Conservation (phyloP, 805 yeast genomes). For the Zygoascus biomembranicola region DNA sequence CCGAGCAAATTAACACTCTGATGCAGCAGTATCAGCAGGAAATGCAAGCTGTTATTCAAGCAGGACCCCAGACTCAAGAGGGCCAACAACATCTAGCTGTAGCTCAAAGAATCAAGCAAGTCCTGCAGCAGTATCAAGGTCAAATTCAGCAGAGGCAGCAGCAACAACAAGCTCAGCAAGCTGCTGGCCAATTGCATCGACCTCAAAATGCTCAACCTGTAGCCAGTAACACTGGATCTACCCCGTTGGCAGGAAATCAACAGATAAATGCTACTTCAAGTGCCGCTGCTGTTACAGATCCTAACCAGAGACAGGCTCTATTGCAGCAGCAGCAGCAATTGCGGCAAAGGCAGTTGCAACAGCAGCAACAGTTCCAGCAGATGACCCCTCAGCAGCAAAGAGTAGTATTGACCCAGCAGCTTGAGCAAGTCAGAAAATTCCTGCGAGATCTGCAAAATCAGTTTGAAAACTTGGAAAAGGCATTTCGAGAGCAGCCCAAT, state of each 20-base stretch:
- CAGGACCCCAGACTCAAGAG: conserved; percentile 25
- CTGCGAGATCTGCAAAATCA: conserved; percentile 15
- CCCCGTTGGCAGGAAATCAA: conserved; percentile 10
- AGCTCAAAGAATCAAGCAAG: conserved; percentile 23
- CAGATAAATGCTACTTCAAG: neutral
- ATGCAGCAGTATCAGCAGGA: conserved; percentile 25
- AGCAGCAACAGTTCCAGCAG: conserved; percentile 12
- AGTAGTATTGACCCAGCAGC: conserved; percentile 7
- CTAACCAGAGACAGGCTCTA: conserved; percentile 6
- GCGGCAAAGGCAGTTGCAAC: conserved; percentile 9
- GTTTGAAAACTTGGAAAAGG: conserved; percentile 11
- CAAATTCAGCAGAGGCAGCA: conserved; percentile 13
- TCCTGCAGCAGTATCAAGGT: conserved; percentile 18
- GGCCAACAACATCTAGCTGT: conserved; percentile 25
- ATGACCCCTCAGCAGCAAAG: conserved; percentile 4
- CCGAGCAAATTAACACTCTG: conserved; percentile 22
- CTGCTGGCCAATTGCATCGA: conserved; percentile 8
- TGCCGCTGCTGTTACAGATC: neutral
- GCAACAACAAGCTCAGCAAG: conserved; percentile 14
- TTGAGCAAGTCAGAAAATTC: conserved; percentile 13
- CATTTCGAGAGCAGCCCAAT: conserved; percentile 14
- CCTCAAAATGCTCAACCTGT: conserved; percentile 1
- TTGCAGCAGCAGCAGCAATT: conserved; percentile 13
- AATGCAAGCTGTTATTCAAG: conserved; percentile 17
- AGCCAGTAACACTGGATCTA: conserved; percentile 5